A percentile compares a stretch with the other conserved stretches of the same genome.
Conservation (phyloP, 768 basidiomycete genomes). For the Boletus patriciae region DNA sequence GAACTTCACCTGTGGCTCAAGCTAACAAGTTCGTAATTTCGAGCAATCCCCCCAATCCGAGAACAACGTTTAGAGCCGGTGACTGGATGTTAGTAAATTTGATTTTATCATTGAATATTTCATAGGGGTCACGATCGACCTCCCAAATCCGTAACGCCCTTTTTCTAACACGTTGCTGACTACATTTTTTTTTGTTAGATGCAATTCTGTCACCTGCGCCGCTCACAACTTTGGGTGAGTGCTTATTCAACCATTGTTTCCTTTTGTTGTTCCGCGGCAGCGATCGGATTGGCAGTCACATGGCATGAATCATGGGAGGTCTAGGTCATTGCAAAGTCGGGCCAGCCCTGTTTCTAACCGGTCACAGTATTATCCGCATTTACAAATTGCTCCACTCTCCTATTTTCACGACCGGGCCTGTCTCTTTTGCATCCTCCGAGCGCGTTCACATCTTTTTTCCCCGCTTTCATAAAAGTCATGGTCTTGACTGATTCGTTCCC, state of each 20-base stretch:
- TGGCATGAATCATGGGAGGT: background rate
- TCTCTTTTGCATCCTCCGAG: constrained; percentile 9
- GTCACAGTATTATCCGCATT: constrained; percentile 24
- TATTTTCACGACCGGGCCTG: constrained; percentile 21
- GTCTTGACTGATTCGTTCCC: constrained; percentile 51
- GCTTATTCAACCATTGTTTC: constrained; percentile 1
- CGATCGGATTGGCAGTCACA: constrained; percentile 1
- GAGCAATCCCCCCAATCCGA: constrained; percentile 69
- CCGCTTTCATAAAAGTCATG: constrained; percentile 25
- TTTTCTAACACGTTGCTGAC: constrained; percentile 11
- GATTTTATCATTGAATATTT: constrained; percentile 11
- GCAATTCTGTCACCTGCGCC: constrained; percentile 64
- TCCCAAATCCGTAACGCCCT: constrained; percentile 5
- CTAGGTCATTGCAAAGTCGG: background rate
- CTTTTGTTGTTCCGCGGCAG: constrained; percentile 2
- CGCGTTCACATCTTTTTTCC: background rate
- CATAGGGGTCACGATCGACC: constrained; percentile 19
- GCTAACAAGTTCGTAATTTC: constrained; percentile 56
- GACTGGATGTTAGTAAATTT: constrained; percentile 71
- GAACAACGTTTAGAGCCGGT: constrained; percentile 62
- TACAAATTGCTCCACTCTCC: constrained; percentile 28
- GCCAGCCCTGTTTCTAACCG: constrained; percentile 13
- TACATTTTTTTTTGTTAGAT: constrained; percentile 43
- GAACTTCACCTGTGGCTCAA: constrained; percentile 1
- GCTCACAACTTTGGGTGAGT: constrained; percentile 87